phyloP scores from a whole-genome alignment of 1,284 basidiomycete species.

The Fomitiporia mediterranea region DNA sequence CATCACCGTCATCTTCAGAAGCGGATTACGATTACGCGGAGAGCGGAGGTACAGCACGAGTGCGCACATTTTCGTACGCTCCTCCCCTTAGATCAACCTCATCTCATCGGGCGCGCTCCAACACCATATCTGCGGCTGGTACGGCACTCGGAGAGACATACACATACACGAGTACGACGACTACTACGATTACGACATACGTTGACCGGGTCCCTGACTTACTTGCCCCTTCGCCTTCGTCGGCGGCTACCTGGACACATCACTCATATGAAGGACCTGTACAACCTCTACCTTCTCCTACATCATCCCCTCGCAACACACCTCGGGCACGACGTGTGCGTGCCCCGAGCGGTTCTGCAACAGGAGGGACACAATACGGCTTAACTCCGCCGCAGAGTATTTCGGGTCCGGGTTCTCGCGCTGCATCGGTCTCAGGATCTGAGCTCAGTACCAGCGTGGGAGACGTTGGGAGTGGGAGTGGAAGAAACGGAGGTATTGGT shows the following conservation, averaged over 20 bases:
- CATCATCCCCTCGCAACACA: background rate
- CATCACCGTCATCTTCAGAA: conserved; percentile 18
- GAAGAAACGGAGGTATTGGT: conserved; percentile 2
- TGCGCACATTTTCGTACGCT: conserved; percentile 15
- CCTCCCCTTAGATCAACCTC: conserved; percentile 3
- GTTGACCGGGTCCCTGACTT: conserved; percentile 17
- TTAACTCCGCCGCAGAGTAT: background rate
- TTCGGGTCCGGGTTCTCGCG: background rate
- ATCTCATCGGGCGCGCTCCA: conserved; percentile 9
- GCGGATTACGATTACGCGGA: conserved; percentile 8
- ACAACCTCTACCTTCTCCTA: background rate
- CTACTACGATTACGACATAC: conserved; percentile 18
- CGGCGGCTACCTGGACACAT: background rate
- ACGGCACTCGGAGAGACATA: background rate
- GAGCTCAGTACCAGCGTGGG: background rate
- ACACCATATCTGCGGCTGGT: conserved; percentile 7
- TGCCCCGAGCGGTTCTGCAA: background rate
- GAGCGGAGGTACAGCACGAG: background rate
- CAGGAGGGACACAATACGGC: background rate
- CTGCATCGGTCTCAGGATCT: conserved; percentile 12
- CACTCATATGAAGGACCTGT: background rate
- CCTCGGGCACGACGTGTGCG: conserved; percentile 6
- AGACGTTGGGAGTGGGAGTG: background rate
- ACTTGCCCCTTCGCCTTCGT: background rate
- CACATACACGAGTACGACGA: conserved; percentile 10